Evolutionary conservation across 768 basidiomycete species (phyloP), one percentile per base, ranked within the genome.

Genomic region (Nidularia sp.): DNA sequence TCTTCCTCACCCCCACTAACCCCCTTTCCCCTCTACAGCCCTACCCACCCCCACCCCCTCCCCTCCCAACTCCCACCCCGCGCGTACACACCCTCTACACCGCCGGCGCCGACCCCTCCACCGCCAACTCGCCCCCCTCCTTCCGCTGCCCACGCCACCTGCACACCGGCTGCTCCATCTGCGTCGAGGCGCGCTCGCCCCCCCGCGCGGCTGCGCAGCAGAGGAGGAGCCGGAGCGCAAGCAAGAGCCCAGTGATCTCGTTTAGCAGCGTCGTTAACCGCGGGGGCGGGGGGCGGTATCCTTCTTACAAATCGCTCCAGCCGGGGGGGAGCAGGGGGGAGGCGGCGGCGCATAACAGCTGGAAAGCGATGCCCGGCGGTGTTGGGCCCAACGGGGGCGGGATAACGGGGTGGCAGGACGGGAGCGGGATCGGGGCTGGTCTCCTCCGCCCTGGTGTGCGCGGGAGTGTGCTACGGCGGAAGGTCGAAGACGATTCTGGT

Each of bases 141-240:
- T 71, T 82, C 61, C 81, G 85, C 42, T 91, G 88, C 59, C 83
- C 86, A 0, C 77, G 88, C 15, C 88, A 91, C 63, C 73, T 91
- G 1, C 81, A 86, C 57, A 82, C 81, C 4, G 80, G 79, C 34
- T 91, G 88, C 58, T 81, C 87, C 58, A 88, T 90, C 53, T 91
- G 88, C 58, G 80, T 86, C n/a, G 83, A 83, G 57, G 81, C 83
- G 0, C 84, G 74, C 58, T 72, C 73, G 1, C 48, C 60, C 5
- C 43, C 60, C 6, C 10, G 25, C 9, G 9, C 44, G 10, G 25
- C 44, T 45, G 44, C 12, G 9, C 12, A 10, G 13, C 10, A 10
- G 13, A 9, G 13, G 22, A 9, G 44, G 44, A 45, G 48, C 33
- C 12, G 34, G 18, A n/a, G 34, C 9, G 3, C 18, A 4, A 13